Conservation (phyloP, 345 rosid species). For the Eucalyptus regnans region DNA sequence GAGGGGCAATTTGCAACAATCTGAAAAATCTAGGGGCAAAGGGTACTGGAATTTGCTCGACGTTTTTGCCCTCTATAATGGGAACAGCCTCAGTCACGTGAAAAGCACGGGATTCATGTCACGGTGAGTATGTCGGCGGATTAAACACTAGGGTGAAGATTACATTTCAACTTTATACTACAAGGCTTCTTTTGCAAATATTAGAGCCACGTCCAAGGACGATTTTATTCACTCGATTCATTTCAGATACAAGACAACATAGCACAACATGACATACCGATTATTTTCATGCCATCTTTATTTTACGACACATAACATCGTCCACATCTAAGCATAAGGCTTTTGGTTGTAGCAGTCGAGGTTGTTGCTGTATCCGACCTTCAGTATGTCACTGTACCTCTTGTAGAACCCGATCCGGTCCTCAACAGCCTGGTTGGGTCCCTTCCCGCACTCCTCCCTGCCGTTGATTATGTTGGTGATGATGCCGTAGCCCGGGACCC, state of each 20-base stretch:
- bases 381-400: conserved; percentile 4
- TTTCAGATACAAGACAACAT: background rate
- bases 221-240: background rate
- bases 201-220: background rate
- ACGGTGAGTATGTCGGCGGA: background rate
- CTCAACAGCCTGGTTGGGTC: background rate
- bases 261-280: too few species aligned
- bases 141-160: background rate
- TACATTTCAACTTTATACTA: too few species aligned
- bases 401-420: conserved; percentile 11
- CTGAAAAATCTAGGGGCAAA: background rate
- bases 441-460: conserved; percentile 2
- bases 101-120: background rate
- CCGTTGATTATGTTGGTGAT: conserved; percentile 19
- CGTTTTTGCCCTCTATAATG: background rate
- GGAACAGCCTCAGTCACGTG: background rate
- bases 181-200: too few species aligned
- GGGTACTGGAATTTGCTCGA: background rate
- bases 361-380: background rate
- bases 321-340: background rate
- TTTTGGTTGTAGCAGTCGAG: background rate
- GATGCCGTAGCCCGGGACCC: conserved; percentile 15
- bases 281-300: background rate
- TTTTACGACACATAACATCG: background rate
- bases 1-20: background rate